These are phyloP conservation scores for Hygrophorus russula DNA, from an alignment of 768 basidiomycete genomes.

Conservation along the genomic window DNA sequence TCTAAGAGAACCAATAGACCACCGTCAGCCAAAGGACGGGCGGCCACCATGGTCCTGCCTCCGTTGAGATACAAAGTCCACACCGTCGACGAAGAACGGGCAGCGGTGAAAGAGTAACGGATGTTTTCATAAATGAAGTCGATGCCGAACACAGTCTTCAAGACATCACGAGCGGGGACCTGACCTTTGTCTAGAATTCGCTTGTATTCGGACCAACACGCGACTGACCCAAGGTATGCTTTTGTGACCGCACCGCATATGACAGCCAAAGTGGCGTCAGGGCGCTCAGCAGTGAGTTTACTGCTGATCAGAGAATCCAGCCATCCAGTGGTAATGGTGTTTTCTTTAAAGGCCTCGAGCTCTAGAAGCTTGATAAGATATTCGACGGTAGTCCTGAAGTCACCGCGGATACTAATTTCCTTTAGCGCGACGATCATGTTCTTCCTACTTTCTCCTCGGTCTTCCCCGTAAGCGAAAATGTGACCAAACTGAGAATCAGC, in stretches of 20 bases:
- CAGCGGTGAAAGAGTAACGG: constrained; percentile 92
- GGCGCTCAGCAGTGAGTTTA: constrained; percentile 94
- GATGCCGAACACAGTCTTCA: constrained; percentile 93
- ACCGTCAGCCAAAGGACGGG: constrained; percentile 87
- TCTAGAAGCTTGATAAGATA: constrained; percentile 98
- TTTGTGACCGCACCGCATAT: constrained; percentile 95
- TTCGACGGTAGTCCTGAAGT: constrained; percentile 97
- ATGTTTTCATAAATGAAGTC: constrained; percentile 97
- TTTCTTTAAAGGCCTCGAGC: constrained; percentile 91
- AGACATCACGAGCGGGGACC: constrained; percentile 85
- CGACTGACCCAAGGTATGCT: constrained; percentile 82
- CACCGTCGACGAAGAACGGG: constrained; percentile 75
- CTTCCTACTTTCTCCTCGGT: constrained; percentile 89
- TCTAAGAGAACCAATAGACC: constrained; percentile 87
- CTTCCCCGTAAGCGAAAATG: constrained; percentile 97
- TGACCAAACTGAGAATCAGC: constrained; percentile 99
- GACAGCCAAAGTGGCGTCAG: constrained; percentile 86
- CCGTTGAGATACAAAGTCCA: constrained; percentile 98
- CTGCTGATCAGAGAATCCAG: constrained; percentile 94
- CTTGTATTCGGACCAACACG: constrained; percentile 88
- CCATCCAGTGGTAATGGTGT: constrained; percentile 98
- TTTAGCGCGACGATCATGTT: constrained; percentile 99
- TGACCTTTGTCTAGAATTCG: constrained; percentile 96
- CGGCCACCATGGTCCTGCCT: constrained; percentile 84
- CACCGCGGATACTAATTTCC: constrained; percentile 96